Evolutionary conservation across 2,329 filamentous ascomycete species (phyloP).

Genomic region (Chalara sp.): DNA sequence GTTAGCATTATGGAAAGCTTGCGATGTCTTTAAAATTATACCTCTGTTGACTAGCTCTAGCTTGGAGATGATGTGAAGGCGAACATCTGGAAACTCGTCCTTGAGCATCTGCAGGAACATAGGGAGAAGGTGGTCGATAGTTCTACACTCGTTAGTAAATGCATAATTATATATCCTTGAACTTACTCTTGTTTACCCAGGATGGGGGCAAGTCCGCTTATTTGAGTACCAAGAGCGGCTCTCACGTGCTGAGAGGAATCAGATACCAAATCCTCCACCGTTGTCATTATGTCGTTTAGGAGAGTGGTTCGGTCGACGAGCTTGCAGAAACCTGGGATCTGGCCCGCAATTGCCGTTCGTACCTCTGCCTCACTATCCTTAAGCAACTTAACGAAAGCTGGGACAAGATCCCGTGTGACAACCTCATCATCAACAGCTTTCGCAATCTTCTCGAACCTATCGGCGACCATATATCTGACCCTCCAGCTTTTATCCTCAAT

Average conservation of each 20-base stretch:
- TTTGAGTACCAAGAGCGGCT: slow-evolving; percentile 90
- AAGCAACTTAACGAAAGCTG: slow-evolving; percentile 92
- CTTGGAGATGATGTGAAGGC: slow-evolving; percentile 99
- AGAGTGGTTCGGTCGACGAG: slow-evolving; percentile 82
- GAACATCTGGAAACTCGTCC: slow-evolving; percentile 96
- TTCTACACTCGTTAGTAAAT: slow-evolving; percentile 45
- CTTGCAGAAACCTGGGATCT: slow-evolving; percentile 93
- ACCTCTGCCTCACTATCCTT: slow-evolving; percentile 99
- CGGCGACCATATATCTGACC: slow-evolving; percentile 98
- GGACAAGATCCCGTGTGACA: slow-evolving; percentile 85
- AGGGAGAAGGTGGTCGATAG: slow-evolving; percentile 89
- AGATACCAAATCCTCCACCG: slow-evolving; percentile 90
- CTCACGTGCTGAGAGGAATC: slow-evolving; percentile 96
- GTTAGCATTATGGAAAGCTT: slow-evolving; percentile 12
- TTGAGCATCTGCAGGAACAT: slow-evolving; percentile 99
- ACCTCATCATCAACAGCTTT: slow-evolving; percentile 98
- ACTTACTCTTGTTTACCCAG: slow-evolving; percentile 94
- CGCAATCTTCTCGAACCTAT: slow-evolving; percentile 98
- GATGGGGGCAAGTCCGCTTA: slow-evolving; percentile 92
- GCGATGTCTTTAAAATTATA: slow-evolving; percentile 33
- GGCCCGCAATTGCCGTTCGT: slow-evolving; percentile 90
- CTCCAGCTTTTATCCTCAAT: slow-evolving; percentile 99
- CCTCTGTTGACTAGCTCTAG: slow-evolving; percentile 96
- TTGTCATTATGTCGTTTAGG: slow-evolving; percentile 93
- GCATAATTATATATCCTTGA: not conserved